A percentile compares a stretch with the other conserved stretches of the same genome.
Conservation (phyloP, 306 rosid species). For the Luffa aegyptiaca region DNA sequence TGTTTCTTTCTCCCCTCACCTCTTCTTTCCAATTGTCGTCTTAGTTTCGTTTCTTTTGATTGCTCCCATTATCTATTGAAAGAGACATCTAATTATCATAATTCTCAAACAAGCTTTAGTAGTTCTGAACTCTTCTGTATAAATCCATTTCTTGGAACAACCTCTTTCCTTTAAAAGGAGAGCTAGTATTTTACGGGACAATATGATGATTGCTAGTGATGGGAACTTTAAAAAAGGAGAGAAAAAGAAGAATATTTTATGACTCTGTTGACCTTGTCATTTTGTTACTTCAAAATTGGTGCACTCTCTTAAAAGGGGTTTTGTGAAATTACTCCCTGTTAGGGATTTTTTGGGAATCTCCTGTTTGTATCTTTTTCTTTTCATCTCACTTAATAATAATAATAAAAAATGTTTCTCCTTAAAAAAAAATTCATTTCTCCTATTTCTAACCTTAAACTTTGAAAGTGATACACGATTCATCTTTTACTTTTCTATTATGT, state of each 20-base stretch:
- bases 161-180: neutral
- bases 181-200: neutral
- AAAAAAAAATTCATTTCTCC: neutral
- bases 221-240: constrained; percentile 5
- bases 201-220: constrained; percentile 2
- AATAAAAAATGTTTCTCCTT: neutral
- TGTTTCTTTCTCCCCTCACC: neutral
- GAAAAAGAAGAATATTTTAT: constrained; percentile 5
- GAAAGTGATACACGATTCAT: neutral
- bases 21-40: neutral
- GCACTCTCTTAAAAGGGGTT: neutral
- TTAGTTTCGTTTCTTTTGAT: neutral
- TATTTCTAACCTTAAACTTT: neutral
- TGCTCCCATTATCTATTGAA: neutral
- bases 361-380: neutral
- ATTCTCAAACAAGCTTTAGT: neutral
- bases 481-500: neutral
- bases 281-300: neutral
- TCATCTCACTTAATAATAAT: neutral
- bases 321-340: neutral
- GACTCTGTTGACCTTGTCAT: neutral
- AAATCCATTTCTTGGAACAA: neutral
- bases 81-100: neutral
- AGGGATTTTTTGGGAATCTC: neutral
- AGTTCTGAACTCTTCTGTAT: neutral